Evolutionary conservation across 2,329 filamentous ascomycete genomes (phyloP), one percentile per base, ranked within the genome.

Genomic region (Blastomyces emzantsi): DNA sequence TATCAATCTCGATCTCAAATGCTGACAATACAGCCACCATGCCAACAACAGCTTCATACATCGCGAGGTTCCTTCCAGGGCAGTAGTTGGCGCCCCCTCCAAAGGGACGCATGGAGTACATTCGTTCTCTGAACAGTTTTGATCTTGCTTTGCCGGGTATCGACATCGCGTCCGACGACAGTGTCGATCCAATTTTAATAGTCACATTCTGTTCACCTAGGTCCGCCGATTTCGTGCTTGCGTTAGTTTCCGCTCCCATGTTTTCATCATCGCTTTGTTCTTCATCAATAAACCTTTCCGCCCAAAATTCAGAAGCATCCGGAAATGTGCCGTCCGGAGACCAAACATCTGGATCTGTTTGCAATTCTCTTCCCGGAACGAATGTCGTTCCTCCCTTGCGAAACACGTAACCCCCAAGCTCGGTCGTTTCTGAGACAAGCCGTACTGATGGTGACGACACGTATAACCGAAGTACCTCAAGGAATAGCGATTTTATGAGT

Each of bases 1-100:
- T 25, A 45, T 66, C 63, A 36, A 66, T 59, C 30, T 66, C 65
- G 17, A 66, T 65, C 22, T 66, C 65, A 36, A 65, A 65, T 43
- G 55, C 60, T 33, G 62, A 59, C 11, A 66, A 49, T 36, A 66
- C 25, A 9, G 51, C 60, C 11, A 58, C 61, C 63, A 65, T 33
- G 4, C 39, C 51, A 43, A 45, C 59, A 15, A 66, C 30, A 5
- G 60, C 61, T 41, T 66, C 63, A 17, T 62, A 61, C 39, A 66
- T 33, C 13, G 63, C 63, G 28, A 65, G 61, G 39, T 65, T 51
- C 22, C 65, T 64, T 45, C 65, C 65, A 52, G 65, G 65, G 39
- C 65, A 66, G 33, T 62, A 54, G 43, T 61, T 36, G 22, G 28
- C 45, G 19, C 65, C 65, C 1, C 61, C 65, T 33, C 65, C 65